Evolutionary conservation across 2,329 filamentous ascomycete species (phyloP), one percentile per base, ranked within the genome.

Genomic region (Colletotrichum lentis): DNA sequence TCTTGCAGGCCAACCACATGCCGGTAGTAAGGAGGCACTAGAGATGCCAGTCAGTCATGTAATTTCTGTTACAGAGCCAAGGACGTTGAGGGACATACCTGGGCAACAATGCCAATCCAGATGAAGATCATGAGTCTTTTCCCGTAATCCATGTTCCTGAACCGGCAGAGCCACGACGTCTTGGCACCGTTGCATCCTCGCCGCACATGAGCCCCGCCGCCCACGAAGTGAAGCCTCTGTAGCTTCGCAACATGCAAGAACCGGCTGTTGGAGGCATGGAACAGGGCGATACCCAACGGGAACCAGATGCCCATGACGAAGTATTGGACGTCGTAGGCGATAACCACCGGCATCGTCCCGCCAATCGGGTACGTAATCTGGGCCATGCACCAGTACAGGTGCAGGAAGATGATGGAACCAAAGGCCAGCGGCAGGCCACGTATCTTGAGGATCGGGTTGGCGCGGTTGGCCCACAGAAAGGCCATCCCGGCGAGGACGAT

Each of bases 271-370:
- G 83, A 83, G 20, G 84, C 86, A 69, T 88, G 86, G 73, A 88
- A 89, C 5, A 88, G 74, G 3, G 85, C 86, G 47, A 88, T 83
- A 2, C 86, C 86, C 18, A 86, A 77, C 1, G 86, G 86, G 3
- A 89, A 79, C 74, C 84, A 86, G 58, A 84, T 81, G 46, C 83
- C 85, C 86, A 88, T 89, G 74, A 86, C 79, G 80, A 86, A 88
- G 72, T 84, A 89, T 72, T 87, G 84, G 3, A 81, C 74, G 39
- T 82, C 78, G 66, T 85, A 87, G 0, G 84, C 78, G 16, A 75
- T 59, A 1, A 80, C 72, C 1, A 77, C 62, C 0, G 77, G 83
- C 62, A 84, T 77, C 3, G 80, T 76, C 11, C 77, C 55, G 8
- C 81, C 80, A 31, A 83, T 75, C 12, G 79, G 76, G n/a, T 82